Base-by-base conservation (phyloP, 83 land plant species). In the Thuja plicata region DNA sequence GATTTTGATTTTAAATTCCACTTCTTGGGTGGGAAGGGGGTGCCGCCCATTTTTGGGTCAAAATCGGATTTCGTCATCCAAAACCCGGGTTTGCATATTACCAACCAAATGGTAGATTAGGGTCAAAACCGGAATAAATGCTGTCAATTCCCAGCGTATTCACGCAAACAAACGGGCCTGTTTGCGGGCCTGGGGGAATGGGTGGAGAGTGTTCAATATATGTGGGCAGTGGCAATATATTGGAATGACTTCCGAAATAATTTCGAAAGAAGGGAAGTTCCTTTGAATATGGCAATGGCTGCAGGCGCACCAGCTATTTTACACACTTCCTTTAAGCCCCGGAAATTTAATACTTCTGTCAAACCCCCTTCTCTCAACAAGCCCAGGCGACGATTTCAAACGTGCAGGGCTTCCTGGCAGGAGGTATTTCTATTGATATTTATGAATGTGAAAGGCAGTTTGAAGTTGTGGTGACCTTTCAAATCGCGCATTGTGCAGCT, bases 401-500 rank as follows among this genome's bases (percentile, higher is more conserved):
- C 35, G 35, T 76, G 79, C 79, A 76, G 79, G 6, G 79, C 79
- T 35, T 76, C 79, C 9, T 76, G 79, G 79, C 79, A 76, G 40
- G 79, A 76, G 79, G 79, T 76, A 76, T 76, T 15, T 76, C 5
- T 32, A 35, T 5, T 32, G 79, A 12, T 32, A 32, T 12, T 35
- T 76, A 35, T 76, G 38, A 34, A 4, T 76, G 38, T 32, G 38
- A 76, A 35, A 10, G 38, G 35, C 13, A 2, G 15, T 32, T 76
- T 76, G 38, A 76, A 76, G 34, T 76, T 34, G 79, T 35, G 4
- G 79, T 76, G 38, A 76, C 2, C 12, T 15, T 35, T 66, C 8
- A 24, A 66, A 66, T 8, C 32, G 8, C 73, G 73, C 35, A 12
- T 76, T 11, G 40, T 89, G 85, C 27, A 97, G 99, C 93, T 97